Conservation (phyloP, 768 basidiomycete genomes). For the Pleurotus eryngii region DNA sequence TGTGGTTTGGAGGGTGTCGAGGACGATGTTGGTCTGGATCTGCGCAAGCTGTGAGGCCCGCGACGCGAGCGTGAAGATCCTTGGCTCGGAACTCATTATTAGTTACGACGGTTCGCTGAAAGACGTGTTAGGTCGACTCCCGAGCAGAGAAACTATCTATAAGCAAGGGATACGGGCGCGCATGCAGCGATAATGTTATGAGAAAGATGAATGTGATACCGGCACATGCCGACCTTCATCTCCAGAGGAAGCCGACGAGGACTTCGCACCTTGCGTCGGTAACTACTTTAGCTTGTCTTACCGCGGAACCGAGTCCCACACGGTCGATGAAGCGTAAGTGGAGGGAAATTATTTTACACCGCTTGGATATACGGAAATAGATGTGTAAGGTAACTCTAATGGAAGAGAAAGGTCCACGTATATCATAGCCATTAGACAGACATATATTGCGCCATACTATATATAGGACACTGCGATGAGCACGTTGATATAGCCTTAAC, state of each 20-base stretch:
- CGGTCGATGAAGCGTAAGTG: background rate
- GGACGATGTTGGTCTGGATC: slow-evolving; percentile 83
- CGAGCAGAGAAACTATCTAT: no score
- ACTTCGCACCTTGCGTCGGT: background rate
- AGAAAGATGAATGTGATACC: slow-evolving; percentile 2
- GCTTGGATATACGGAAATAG: background rate
- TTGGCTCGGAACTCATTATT: slow-evolving; percentile 16
- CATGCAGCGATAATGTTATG: background rate
- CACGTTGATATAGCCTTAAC: no score
- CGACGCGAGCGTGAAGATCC: slow-evolving; percentile 76
- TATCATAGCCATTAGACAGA: slow-evolving; percentile 43
- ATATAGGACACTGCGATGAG: slow-evolving; percentile 2
- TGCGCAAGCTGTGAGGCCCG: slow-evolving; percentile 85
- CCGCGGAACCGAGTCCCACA: background rate
- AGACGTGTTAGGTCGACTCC: background rate
- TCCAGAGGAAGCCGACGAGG: background rate
- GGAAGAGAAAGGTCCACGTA: background rate
- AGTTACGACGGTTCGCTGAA: background rate
- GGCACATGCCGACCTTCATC: slow-evolving; percentile 1
- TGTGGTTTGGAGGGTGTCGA: slow-evolving; percentile 53
- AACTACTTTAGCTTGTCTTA: background rate
- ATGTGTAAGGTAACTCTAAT: background rate
- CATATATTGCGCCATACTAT: slow-evolving; percentile 82
- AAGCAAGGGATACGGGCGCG: background rate
- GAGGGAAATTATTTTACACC: background rate